Conservation (phyloP, 495 filamentous ascomycete species). For the Penicillium odoratum region DNA sequence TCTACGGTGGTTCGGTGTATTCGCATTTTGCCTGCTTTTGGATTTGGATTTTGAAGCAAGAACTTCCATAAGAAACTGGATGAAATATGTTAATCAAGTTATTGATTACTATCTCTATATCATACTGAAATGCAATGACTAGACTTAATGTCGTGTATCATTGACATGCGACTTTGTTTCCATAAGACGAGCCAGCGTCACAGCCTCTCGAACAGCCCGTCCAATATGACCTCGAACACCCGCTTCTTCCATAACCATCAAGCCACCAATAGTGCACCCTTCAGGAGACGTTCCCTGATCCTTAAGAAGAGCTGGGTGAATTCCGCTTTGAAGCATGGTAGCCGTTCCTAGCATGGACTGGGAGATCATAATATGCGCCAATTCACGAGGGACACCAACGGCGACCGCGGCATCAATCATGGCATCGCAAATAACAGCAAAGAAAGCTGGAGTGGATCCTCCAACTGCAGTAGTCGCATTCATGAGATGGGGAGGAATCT, state of each 20-base stretch:
- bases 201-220: slow-evolving; percentile 41
- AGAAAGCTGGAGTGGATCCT: slow-evolving; percentile 44
- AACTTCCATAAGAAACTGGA: slow-evolving; percentile 26
- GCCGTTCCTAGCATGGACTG: slow-evolving; percentile 44
- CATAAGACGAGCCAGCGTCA: slow-evolving; percentile 41
- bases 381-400: slow-evolving; percentile 40
- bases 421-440: slow-evolving; percentile 45
- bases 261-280: slow-evolving; percentile 47
- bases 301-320: slow-evolving; percentile 37
- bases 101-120: too few relatives aligned
- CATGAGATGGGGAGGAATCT: slow-evolving; percentile 35
- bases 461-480: slow-evolving; percentile 40
- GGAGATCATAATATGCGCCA: slow-evolving; percentile 40
- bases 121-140: too few relatives aligned
- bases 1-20: slow-evolving; percentile 30
- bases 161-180: slow-evolving; percentile 38
- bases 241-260: slow-evolving; percentile 46
- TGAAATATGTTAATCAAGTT: too few relatives aligned
- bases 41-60: slow-evolving; percentile 34
- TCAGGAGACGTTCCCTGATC: slow-evolving; percentile 45
- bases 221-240: slow-evolving; percentile 43
- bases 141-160: slow-evolving; percentile 35
- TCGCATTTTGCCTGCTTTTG: slow-evolving; percentile 40
- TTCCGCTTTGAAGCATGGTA: slow-evolving; percentile 38
- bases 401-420: slow-evolving; percentile 47